Evolutionary conservation across 371 early-diverging fungal genomes (phyloP), one percentile per base, ranked within the genome.

Genomic region (Mucor racemosus): DNA sequence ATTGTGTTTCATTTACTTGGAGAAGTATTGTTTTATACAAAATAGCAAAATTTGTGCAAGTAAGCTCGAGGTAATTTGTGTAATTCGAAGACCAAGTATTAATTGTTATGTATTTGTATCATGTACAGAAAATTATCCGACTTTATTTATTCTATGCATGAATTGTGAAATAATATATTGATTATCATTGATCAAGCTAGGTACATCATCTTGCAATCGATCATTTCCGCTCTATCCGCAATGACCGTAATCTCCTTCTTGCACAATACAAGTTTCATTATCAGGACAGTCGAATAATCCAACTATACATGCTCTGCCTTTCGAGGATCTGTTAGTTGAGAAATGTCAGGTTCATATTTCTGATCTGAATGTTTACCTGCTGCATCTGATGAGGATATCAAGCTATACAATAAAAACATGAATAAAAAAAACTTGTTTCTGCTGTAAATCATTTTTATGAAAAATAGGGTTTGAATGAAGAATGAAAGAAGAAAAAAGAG

Each of bases 201-300:
- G 17, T n/a, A 17, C 26, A 26, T 26, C 26, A 26, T 44, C 17
- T 44, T 44, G n/a, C n/a, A 17, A 44, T 44, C 7, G 17, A 44
- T 17, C 44, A 44, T 44, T 15, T 7, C n/a, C 7, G 17, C 15
- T 17, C 40, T 17, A 38, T 19, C 71, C 67, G 58, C 71, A 71
- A n/a, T 64, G 71, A 1, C 71, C 71, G 39, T 59, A 71, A 33
- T 66, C 58, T 40, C 44, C 63, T 42, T 53, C 39, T 63, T 71
- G 60, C 17, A 46, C 39, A 39, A 66, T 64, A 59, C 71, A 71
- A 10, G 14, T 39, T 17, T 71, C 66, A n/a, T 5, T 33, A 36
- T 71, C 71, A 38, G 71, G 71, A 56, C 71, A 71, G 31, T 71
- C 71, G 34, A 60, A 11, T n/a, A 71, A 40, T 33, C 63, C 67